Conservation (phyloP, 441 rosid species). For the Erodium moschatum region DNA sequence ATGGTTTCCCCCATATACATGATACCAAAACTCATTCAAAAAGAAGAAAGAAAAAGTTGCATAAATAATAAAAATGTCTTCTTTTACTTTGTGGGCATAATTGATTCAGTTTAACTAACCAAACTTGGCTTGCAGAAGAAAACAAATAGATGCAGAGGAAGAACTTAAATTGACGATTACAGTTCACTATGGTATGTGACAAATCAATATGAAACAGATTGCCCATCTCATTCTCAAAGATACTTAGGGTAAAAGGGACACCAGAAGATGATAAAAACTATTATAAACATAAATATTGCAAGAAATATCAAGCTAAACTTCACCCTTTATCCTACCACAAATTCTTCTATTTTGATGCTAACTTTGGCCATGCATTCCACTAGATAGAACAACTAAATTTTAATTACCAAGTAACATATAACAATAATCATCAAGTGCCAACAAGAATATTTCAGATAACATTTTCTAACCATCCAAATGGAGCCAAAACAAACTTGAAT, state of each 20-base stretch:
- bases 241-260: not conserved
- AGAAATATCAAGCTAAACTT: not conserved
- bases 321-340: not conserved
- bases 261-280: not conserved
- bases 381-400: not conserved
- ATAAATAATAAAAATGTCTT: not conserved
- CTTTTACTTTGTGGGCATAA: not conserved
- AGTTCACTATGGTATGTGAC: not conserved
- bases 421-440: not conserved
- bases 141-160: not conserved
- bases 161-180: not conserved
- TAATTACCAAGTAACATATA: not conserved
- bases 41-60: not conserved
- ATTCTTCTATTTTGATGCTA: not conserved
- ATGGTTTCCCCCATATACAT: not conserved
- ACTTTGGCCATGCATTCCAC: not conserved
- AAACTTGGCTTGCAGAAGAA: not conserved
- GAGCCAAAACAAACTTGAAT: not conserved
- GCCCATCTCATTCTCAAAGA: not conserved
- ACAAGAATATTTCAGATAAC: not conserved
- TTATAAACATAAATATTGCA: not conserved
- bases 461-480: not conserved
- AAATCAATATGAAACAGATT: not conserved
- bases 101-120: not conserved
- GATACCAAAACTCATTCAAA: not conserved